Conservation (phyloP, 2,329 filamentous ascomycete genomes). For the Ophiostoma ulmi region DNA sequence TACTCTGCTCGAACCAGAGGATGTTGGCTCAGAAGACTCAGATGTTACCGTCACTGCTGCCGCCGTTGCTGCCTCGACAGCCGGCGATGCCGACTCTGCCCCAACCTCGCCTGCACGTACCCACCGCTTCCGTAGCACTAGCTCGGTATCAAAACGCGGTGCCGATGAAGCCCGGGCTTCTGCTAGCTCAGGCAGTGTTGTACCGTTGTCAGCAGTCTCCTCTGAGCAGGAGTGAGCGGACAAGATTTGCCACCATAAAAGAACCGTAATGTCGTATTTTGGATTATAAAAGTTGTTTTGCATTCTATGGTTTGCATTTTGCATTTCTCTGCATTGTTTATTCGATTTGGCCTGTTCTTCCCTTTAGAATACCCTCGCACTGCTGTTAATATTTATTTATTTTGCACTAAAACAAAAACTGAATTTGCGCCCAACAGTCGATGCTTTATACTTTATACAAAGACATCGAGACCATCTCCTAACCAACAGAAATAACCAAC, state of each 20-base stretch:
- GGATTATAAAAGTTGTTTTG: not conserved
- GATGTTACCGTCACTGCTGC: constrained; percentile 12
- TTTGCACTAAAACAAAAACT: not conserved
- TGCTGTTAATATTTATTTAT: not conserved
- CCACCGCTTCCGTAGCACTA: not conserved
- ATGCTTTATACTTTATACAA: too few relatives aligned
- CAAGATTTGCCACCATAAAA: not conserved
- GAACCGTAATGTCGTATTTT: not conserved
- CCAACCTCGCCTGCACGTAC: not conserved
- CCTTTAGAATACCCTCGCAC: not conserved
- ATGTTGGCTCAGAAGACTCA: constrained; percentile 19
- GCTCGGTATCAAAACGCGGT: not conserved
- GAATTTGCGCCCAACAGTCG: too few relatives aligned
- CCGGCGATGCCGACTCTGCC: not conserved
- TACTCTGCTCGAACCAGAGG: constrained; percentile 23
- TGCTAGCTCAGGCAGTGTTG: not conserved
- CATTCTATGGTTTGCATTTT: not conserved
- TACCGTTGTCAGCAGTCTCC: not conserved
- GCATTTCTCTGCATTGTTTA: not conserved
- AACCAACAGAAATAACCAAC: too few relatives aligned
- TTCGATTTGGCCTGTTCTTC: not conserved
- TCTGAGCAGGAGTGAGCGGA: not conserved
- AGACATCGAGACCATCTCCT: too few relatives aligned
- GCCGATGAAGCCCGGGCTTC: not conserved
- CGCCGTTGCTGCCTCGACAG: not conserved